Evolutionary conservation across 2,329 filamentous ascomycete genomes (phyloP).

Genomic region (Pochonia chlamydosporia): DNA sequence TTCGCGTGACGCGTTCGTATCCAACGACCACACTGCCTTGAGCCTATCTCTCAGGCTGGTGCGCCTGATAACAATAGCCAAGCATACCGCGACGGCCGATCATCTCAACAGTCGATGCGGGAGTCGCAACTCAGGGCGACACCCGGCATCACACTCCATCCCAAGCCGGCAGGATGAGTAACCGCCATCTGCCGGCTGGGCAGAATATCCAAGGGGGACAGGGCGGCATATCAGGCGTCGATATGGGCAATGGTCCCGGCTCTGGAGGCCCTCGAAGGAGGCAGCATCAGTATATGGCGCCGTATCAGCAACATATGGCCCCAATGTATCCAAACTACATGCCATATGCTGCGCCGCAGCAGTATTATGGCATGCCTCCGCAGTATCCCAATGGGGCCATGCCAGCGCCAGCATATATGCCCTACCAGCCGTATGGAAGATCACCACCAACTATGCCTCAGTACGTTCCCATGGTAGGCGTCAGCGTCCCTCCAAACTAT

Average conservation of each 20-base stretch:
- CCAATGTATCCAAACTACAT: conserved; percentile 48
- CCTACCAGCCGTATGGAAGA: conserved; percentile 43
- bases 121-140: conserved; percentile 29
- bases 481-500: conserved; percentile 40
- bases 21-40: not conserved
- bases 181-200: conserved; percentile 72
- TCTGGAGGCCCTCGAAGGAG: conserved; percentile 30
- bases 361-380: conserved; percentile 50
- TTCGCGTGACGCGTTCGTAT: not conserved
- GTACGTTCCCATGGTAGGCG: conserved; percentile 47
- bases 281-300: conserved; percentile 25
- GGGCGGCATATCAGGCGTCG: conserved; percentile 26
- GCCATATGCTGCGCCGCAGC: conserved; percentile 40
- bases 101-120: conserved; percentile 17
- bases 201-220: conserved; percentile 50
- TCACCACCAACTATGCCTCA: conserved; percentile 49
- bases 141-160: conserved; percentile 29
- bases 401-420: conserved; percentile 39
- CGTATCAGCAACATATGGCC: conserved; percentile 34
- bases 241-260: conserved; percentile 28
- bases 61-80: not conserved
- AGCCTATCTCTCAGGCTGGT: not conserved
- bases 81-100: not conserved
- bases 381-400: conserved; percentile 51
- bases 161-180: conserved; percentile 72